Evolutionary conservation across 352 stramenopile genomes (phyloP), one percentile per base, ranked within the genome.

Genomic region (Pythium biforme): DNA sequence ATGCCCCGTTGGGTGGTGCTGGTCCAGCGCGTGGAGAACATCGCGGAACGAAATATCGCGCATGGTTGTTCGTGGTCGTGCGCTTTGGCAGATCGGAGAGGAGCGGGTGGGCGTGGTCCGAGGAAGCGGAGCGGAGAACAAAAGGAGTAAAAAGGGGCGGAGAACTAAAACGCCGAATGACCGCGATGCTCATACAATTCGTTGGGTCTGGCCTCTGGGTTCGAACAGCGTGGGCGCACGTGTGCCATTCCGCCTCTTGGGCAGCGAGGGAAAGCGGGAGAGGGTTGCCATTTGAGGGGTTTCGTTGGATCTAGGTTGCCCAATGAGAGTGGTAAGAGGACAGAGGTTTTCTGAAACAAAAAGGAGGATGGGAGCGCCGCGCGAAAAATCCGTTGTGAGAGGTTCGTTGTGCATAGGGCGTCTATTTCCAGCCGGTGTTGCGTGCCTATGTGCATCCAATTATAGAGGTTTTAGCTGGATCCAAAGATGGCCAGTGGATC

Each of bases 11-110:
- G 43, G 12, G 4, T 4, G 41, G 31, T 48, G 55, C 55, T 63
- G 55, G 45, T 49, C 46, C 14, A 63, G 55, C 17, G 55, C 46
- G 12, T 63, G 55, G 55, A 63, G 55, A 10, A 63, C 55, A 23
- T 63, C 55, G 46, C 55, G 55, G 55, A 63, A 63, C 20, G 55
- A 63, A 33, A 63, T 63, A 33, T 63, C 55, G 31, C 55, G 45
- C 55, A 63, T 63, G 19, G 14, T 39, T 4, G 19, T 23, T 39
- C 12, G 45, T 9, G 23, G 22, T 22, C 0, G 39, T 37, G 25
- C 31, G 31, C 5, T 34, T 25, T 14, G 26, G 23, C 26, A 40
- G 54, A 61, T 40, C 31, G 20, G 17, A 55, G 55, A 27, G 33
- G 46, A 55, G 55, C n/a, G 55, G 31, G 19, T 23, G 45, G 3